Evolutionary conservation across 352 stramenopile species (phyloP), one percentile per base, ranked within the genome.

Genomic region (Globisporangium barbulae): DNA sequence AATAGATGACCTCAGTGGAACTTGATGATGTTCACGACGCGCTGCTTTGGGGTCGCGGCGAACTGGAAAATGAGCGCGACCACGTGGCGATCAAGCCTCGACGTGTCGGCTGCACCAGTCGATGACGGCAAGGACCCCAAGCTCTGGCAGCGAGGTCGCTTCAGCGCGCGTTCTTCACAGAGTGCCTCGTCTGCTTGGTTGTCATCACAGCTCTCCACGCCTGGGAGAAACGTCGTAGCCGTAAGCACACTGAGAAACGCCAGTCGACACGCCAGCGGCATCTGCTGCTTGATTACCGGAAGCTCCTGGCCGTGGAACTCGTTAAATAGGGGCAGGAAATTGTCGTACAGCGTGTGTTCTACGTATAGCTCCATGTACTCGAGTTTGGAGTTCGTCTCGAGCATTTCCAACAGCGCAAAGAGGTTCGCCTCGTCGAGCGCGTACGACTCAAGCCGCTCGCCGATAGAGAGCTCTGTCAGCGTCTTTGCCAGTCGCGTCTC

Each of bases 371-470:
- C 56, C 9, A 68, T 15, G 35, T 33, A 64, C 30, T 64, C 55
- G 35, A 68, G 33, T 35, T 44, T 57, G 19, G 19, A 19, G 63
- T 68, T 68, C 35, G 35, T 60, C 37, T 59, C 35, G 15, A 68
- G 45, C 63, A 68, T 59, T 47, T 25, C 55, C 42, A 68, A 17
- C 45, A 68, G 37, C 45, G 54, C 63, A 21, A 44, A 44, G 35
- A 68, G 56, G 15, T 67, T 67, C 19, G 59, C 22, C 17, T 77
- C 61, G 35, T 78, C 64, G 17, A 80, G 49, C 1, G 58, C 19
- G 25, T 71, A 76, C 0, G 58, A 75, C 15, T 63, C 37, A 19
- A 67, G 12, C 0, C 52, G 53, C 53, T 61, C 44, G 55, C 70
- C 47, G 47, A 77, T 35, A 52, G 67, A 28, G 39, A 68, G 63